phyloP scores from a whole-genome alignment of 495 filamentous ascomycete genomes.

The Aspergillus hancockii region DNA sequence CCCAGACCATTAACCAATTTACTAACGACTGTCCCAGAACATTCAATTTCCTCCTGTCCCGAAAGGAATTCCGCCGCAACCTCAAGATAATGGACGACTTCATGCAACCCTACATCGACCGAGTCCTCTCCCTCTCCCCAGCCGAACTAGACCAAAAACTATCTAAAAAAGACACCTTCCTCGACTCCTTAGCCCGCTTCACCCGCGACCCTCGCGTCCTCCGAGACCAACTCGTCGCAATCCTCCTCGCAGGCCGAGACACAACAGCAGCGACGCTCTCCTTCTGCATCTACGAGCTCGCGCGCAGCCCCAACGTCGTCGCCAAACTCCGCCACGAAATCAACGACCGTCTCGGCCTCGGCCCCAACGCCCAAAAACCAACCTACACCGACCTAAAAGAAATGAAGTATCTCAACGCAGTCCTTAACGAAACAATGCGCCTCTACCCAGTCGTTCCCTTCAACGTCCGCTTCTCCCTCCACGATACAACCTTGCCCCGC shows the following conservation, averaged over 20 bases:
- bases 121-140: conserved; percentile 59
- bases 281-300: conserved; percentile 76
- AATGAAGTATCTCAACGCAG: conserved; percentile 73
- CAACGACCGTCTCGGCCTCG: conserved; percentile 59
- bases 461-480: conserved; percentile 50
- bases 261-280: conserved; percentile 75
- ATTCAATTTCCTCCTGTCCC: conserved; percentile 56
- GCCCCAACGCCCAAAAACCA: conserved; percentile 53
- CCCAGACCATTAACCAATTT: not conserved
- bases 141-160: conserved; percentile 64
- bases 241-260: conserved; percentile 79
- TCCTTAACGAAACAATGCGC: conserved; percentile 77
- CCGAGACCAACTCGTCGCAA: conserved; percentile 75
- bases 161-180: conserved; percentile 73
- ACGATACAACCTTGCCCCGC: conserved; percentile 49
- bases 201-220: conserved; percentile 72
- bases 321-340: conserved; percentile 74
- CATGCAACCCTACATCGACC: conserved; percentile 71
- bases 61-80: conserved; percentile 56
- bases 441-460: conserved; percentile 57
- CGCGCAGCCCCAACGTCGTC: conserved; percentile 64
- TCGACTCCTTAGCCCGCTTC: conserved; percentile 74
- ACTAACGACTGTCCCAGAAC: conserved; percentile 41
- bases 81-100: conserved; percentile 73
- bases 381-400: conserved; percentile 70